Conservation (phyloP, 208 protist genomes). For the Trypanosomatidae sp. region DNA sequence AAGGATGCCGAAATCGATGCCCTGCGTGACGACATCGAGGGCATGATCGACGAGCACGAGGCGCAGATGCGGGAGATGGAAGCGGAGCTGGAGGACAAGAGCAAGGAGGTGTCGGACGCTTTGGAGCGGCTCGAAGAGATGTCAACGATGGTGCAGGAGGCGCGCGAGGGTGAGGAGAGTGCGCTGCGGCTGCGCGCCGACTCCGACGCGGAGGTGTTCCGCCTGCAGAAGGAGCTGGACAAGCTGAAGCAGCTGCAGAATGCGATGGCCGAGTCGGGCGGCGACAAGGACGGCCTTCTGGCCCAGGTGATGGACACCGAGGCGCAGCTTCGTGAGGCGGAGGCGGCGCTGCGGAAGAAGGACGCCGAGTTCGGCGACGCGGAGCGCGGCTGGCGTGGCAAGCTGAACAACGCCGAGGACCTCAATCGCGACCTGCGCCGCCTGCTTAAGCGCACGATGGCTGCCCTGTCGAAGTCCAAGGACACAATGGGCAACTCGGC, state of each 20-base stretch:
- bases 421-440: conserved; percentile 29
- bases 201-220: conserved; percentile 74
- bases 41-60: conserved; percentile 63
- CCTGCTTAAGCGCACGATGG: conserved; percentile 35
- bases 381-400: conserved; percentile 12
- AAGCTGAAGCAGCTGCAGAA: conserved; percentile 35
- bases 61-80: conserved; percentile 56
- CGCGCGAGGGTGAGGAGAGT: conserved; percentile 62
- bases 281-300: conserved; percentile 27
- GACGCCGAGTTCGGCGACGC: conserved; percentile 23
- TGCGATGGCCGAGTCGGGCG: conserved; percentile 13
- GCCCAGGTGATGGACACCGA: conserved; percentile 32
- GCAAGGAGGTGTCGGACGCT: conserved; percentile 64
- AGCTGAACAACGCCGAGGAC: conserved; percentile 21
- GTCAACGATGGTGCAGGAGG: conserved; percentile 74
- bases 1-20: conserved; percentile 54
- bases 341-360: conserved; percentile 21
- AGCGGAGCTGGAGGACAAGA: conserved; percentile 53
- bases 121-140: conserved; percentile 77
- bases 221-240: conserved; percentile 69
- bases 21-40: conserved; percentile 49
- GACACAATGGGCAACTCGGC: conserved; percentile 35
- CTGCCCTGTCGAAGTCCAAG: conserved; percentile 26
- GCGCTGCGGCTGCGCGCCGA: conserved; percentile 49
- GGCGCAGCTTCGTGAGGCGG: conserved; percentile 26